These are phyloP conservation scores for Penicillium sp. DNA, from an alignment of 2,329 filamentous ascomycete genomes.

Conservation along the genomic window DNA sequence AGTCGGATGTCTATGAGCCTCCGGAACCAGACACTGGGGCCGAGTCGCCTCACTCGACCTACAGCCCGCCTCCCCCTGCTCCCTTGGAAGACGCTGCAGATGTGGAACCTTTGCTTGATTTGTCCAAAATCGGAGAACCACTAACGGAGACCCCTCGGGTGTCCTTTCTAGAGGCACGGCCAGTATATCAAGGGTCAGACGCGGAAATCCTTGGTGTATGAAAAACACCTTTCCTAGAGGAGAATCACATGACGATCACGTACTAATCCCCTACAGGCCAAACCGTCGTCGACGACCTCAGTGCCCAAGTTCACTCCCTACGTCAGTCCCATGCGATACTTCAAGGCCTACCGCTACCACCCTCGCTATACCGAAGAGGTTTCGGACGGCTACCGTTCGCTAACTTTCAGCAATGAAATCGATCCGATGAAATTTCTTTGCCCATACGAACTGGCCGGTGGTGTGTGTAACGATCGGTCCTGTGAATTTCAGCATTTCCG, in stretches of 20 bases:
- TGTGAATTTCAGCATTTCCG: constrained; percentile 84
- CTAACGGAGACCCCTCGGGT: constrained; percentile 43
- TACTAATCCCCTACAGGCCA: constrained; percentile 42
- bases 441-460: constrained; percentile 72
- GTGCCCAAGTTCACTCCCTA: constrained; percentile 67
- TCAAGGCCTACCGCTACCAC: constrained; percentile 90
- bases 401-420: constrained; percentile 93
- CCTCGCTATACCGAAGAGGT: constrained; percentile 74
- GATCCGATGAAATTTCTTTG: constrained; percentile 77
- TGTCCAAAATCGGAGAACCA: constrained; percentile 35
- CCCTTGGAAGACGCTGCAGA: constrained; percentile 40
- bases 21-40: constrained; percentile 49
- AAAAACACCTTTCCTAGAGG: constrained; percentile 29
- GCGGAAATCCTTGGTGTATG: constrained; percentile 43
- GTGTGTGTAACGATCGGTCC: constrained; percentile 73
- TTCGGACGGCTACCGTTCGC: constrained; percentile 78
- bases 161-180: constrained; percentile 28
- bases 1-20: constrained; percentile 64
- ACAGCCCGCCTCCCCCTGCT: constrained; percentile 53
- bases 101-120: constrained; percentile 31
- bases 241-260: constrained; percentile 18
- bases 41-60: constrained; percentile 37
- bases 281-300: constrained; percentile 26
- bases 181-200: constrained; percentile 27
- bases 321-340: constrained; percentile 79